Evolutionary conservation across 169 alveolate species (phyloP), one percentile per base, ranked within the genome.

Genomic region (Plasmodium ovale): DNA sequence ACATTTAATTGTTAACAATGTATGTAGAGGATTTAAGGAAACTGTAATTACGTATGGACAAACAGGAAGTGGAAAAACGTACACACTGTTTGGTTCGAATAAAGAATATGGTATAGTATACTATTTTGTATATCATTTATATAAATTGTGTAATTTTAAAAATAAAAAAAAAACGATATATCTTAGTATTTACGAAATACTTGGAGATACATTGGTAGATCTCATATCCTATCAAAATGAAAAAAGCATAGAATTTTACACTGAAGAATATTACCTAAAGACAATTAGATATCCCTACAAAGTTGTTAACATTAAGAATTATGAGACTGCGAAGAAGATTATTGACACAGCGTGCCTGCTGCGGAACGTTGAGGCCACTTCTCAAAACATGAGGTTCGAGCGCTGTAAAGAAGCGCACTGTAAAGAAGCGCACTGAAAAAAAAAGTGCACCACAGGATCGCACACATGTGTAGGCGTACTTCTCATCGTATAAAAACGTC

Each of bases 31-130:
- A 62, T 77, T 42, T 62, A 77, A 62, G 47, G 89, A 77, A 27
- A 77, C 89, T 1, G 47, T 77, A 33, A 77, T 77, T 25, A 60
- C 89, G 3, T 77, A 77, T 62, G 89, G 89, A 0, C 89, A 77
- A 31, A 77, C 89, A 3, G 89, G 89, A 0, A 77, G 89, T 62
- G 89, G 89, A 1, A 77, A 77, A 77, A 77, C 89, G 0, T 77
- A 77, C 12, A 77, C 89, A 2, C 54, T 77, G 1, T 77, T 77
- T 44, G 89, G 89, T 0, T 77, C 89, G 16, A 47, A 77, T 60
- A 51, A 62, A 62, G 79, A 77, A 62, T 29, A 62, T 47, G 89
- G 89, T 6, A 62, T 77, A 4, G 16, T 77, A 3, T 67, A 77
- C 23, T 42, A 77, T 39, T 77, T 77, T 60, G 33, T 77, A 29